A percentile compares a stretch with the other conserved stretches of the same genome.
phyloP scores from a whole-genome alignment of 2,329 filamentous ascomycete genomes.

The Fusarium caatingaense region DNA sequence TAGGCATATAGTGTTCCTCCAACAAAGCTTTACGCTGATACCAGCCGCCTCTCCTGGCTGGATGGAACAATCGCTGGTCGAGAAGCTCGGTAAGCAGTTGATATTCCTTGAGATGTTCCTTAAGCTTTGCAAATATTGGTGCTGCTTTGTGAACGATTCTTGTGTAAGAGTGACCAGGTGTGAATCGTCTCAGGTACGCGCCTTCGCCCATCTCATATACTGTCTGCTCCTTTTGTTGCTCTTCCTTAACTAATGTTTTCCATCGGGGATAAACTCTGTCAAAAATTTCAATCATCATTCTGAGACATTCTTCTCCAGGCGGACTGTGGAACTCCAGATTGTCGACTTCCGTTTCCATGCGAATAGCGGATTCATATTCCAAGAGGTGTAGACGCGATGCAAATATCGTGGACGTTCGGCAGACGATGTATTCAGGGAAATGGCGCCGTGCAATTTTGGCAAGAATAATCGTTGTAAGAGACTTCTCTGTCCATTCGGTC shows the following conservation, averaged over 20 bases:
- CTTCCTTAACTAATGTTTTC: constrained; percentile 77
- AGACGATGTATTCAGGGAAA: constrained; percentile 92
- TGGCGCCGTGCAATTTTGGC: constrained; percentile 88
- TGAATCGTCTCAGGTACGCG: constrained; percentile 88
- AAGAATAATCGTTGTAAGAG: constrained; percentile 91
- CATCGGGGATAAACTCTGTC: constrained; percentile 84
- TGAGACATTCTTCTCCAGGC: constrained; percentile 72
- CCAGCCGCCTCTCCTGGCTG: constrained; percentile 87
- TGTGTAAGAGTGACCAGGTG: constrained; percentile 92
- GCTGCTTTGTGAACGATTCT: constrained; percentile 91
- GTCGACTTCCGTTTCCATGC: constrained; percentile 85
- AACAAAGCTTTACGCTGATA: constrained; percentile 94
- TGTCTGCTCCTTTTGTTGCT: constrained; percentile 79
- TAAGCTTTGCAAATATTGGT: constrained; percentile 82
- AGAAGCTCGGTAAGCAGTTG: constrained; percentile 79
- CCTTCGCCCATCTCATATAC: constrained; percentile 87
- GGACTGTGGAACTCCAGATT: constrained; percentile 84
- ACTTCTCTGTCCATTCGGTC: constrained; percentile 97
- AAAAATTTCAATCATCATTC: constrained; percentile 77
- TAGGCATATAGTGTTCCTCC: constrained; percentile 94
- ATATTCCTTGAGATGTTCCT: constrained; percentile 83
- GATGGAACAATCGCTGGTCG: constrained; percentile 83
- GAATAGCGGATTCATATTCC: constrained; percentile 89
- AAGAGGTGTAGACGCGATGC: constrained; percentile 77
- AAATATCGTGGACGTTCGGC: constrained; percentile 90